Base-by-base conservation (phyloP, 441 rosid species). In the Euphorbia neoarborescens region DNA sequence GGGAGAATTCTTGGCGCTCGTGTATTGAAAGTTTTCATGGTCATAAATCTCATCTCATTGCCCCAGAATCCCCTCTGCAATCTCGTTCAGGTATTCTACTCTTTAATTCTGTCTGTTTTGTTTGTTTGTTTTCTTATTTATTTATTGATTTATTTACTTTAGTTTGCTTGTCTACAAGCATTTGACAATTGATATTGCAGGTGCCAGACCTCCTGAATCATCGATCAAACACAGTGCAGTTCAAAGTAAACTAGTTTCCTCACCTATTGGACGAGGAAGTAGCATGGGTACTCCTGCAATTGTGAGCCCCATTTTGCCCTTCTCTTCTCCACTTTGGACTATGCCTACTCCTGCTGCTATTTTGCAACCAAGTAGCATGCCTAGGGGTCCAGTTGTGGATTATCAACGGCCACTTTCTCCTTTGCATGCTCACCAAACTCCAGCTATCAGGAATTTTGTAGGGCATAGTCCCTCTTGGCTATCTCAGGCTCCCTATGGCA, bases 251-350 rank as follows among this genome's bases (percentile, higher is more conserved):
- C 81, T 69, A 32, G 77, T 75, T 40, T 73, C 88, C 66, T 75
- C 94, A 28, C 90, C 91, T 56, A 77, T 75, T 70, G 78, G 85
- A 66, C 84, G 88, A 57, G 71, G 83, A 66, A 82, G 76, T 73
- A 82, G 85, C 79, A 92, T 82, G 83, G 83, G 78, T 63, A 85
- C 85, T 57, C 81, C 89, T 22, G 67, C 91, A 72, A 72, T 77
- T 44, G 77, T 72, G 67, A 91, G 82, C 73, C 85, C 97, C 50
- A 66, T 90, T 74, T 80, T 77, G 34, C 94, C 99, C 65, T 84
- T 81, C 73, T 89, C 98, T 58, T 93, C 99, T 61, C 98, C 98
- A 38, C 86, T 91, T 64, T 96, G 98, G 98, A 87, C 84, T 77
- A 75, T 91, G 53, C 69, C 91, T 56, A 84, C 89, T 50, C 90